These are phyloP conservation scores for Mallotus nudiflorus DNA, from an alignment of 345 rosid species.

Conservation along the genomic window DNA sequence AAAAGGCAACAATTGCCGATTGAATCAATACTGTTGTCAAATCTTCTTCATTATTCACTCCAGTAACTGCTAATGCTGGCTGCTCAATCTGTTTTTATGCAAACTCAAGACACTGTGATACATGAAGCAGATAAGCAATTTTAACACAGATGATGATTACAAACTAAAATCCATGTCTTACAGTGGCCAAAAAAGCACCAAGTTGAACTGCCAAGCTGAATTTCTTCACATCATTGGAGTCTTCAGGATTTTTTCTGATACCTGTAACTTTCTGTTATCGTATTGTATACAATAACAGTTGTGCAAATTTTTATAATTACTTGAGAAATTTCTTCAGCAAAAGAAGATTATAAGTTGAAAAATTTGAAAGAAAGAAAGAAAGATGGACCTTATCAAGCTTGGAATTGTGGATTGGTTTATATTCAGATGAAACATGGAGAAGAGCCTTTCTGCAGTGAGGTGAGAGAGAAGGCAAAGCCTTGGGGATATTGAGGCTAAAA, in stretches of 20 bases:
- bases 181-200: conserved; percentile 57
- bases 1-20: conserved; percentile 51
- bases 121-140: no score
- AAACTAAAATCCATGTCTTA: conserved; percentile 20
- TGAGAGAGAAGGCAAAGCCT: conserved; percentile 42
- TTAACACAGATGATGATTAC: no score
- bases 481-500: conserved; percentile 31
- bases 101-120: background rate
- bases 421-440: conserved; percentile 26
- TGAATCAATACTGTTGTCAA: conserved; percentile 42
- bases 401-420: conserved; percentile 21
- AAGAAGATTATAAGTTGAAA: background rate
- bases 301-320: background rate
- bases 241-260: conserved; percentile 23
- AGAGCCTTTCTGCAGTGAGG: conserved; percentile 25
- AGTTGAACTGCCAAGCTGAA: conserved; percentile 51
- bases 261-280: conserved; percentile 33
- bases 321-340: background rate
- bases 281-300: background rate
- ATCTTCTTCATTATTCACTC: conserved; percentile 69
- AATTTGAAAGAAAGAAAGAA: background rate
- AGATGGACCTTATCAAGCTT: conserved; percentile 29
- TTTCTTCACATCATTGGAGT: conserved; percentile 33
- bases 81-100: conserved; percentile 50
- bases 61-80: conserved; percentile 77